Conservation (phyloP, 495 filamentous ascomycete species). For the Hypoxylon lenormandii region DNA sequence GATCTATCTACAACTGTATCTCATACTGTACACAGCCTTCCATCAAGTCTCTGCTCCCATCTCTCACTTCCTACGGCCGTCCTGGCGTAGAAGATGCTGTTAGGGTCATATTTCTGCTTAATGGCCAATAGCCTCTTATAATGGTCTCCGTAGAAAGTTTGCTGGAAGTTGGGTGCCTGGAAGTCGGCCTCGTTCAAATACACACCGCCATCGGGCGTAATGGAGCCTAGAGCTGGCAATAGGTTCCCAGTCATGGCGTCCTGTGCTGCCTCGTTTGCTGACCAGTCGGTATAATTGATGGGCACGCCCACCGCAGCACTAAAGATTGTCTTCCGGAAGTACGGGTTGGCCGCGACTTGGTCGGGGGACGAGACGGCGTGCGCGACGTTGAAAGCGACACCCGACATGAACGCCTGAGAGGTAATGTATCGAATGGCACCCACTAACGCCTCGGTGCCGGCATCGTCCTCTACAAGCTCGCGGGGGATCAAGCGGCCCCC, state of each 20-base stretch:
- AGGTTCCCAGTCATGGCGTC: constrained; percentile 10
- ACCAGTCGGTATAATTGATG: constrained; percentile 29
- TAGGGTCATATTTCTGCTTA: constrained; percentile 64
- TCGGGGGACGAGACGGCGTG: constrained; percentile 14
- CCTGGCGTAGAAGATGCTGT: constrained; percentile 59
- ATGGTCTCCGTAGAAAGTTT: constrained; percentile 57
- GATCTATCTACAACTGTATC: neutral
- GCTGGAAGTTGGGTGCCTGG: constrained; percentile 47
- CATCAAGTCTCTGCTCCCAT: constrained; percentile 21
- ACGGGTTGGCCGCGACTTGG: constrained; percentile 28
- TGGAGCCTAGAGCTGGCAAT: constrained; percentile 8
- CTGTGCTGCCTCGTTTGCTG: constrained; percentile 11
- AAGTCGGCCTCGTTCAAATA: constrained; percentile 61
- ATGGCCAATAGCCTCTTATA: constrained; percentile 58
- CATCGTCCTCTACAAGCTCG: constrained; percentile 15
- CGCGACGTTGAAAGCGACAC: constrained; percentile 20
- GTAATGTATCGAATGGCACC: constrained; percentile 19
- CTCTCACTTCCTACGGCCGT: constrained; percentile 65
- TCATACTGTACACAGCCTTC: constrained; percentile 21
- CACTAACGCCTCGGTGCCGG: constrained; percentile 24
- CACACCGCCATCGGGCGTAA: constrained; percentile 23
- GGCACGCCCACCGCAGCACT: constrained; percentile 21
- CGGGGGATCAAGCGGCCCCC: constrained; percentile 35
- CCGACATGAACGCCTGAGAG: constrained; percentile 21
- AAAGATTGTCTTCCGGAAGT: constrained; percentile 28